These are phyloP conservation scores for Acanthamoeba divionensis DNA, from an alignment of 208 protist genomes.

Conservation along the genomic window DNA sequence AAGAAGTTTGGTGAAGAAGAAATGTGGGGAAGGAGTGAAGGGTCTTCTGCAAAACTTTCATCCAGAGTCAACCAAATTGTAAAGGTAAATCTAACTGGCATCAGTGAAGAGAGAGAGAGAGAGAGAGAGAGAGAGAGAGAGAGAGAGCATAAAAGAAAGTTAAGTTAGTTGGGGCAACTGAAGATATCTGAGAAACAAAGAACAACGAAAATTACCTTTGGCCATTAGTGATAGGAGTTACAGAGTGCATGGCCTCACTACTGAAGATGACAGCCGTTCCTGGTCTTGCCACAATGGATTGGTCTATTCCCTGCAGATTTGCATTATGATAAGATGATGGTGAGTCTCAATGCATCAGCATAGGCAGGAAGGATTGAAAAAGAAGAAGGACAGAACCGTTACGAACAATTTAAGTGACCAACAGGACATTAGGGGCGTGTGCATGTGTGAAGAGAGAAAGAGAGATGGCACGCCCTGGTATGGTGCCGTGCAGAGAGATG, in stretches of 20 bases:
- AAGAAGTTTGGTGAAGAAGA: too few relatives aligned
- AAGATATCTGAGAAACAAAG: too few relatives aligned
- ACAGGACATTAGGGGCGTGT: too few relatives aligned
- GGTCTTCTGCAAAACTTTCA: too few relatives aligned
- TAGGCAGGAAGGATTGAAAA: background rate
- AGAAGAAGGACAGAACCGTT: background rate
- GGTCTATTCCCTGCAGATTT: background rate
- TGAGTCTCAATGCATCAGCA: background rate
- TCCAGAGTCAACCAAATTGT: conserved; percentile 40
- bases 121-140: background rate
- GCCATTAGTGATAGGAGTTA: conserved; percentile 19
- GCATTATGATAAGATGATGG: background rate
- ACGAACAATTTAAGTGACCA: background rate
- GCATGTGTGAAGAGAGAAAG: too few relatives aligned
- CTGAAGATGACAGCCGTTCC: background rate
- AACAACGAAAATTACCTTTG: background rate
- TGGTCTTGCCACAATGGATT: background rate
- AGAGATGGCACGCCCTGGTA: too few relatives aligned
- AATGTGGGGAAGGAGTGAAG: too few relatives aligned
- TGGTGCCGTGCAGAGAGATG: too few relatives aligned
- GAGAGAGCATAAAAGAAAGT: background rate
- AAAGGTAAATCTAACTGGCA: background rate
- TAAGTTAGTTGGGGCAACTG: background rate
- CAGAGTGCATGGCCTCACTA: background rate
- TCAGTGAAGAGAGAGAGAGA: background rate